These are phyloP conservation scores for Lachnellula hyalina DNA, from an alignment of 2,329 filamentous ascomycete species.

Conservation along the genomic window DNA sequence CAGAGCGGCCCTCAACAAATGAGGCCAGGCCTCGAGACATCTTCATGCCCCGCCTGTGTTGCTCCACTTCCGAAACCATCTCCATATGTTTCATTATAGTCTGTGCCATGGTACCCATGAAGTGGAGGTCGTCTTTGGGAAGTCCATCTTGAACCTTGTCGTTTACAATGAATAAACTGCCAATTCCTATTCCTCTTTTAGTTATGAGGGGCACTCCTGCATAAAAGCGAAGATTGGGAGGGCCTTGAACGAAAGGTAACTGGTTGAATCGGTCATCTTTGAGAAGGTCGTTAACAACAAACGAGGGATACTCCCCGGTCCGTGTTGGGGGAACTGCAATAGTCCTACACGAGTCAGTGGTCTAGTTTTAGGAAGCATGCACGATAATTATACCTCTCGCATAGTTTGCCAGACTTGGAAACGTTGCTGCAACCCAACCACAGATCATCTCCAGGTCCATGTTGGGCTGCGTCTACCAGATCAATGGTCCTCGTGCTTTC, in stretches of 20 bases:
- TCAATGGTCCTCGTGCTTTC: conserved; percentile 45
- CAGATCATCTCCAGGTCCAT: conserved; percentile 28
- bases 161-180: conserved; percentile 56
- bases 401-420: conserved; percentile 28
- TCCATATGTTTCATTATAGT: conserved; percentile 59
- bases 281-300: conserved; percentile 28
- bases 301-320: conserved; percentile 24
- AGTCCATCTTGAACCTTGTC: conserved; percentile 48
- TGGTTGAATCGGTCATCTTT: conserved; percentile 28
- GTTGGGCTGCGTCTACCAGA: conserved; percentile 22
- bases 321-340: conserved; percentile 21
- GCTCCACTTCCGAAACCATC: conserved; percentile 48
- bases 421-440: conserved; percentile 31
- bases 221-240: conserved; percentile 28
- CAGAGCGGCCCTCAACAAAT: conserved; percentile 44
- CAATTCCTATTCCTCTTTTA: conserved; percentile 41
- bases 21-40: conserved; percentile 50
- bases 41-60: conserved; percentile 48
- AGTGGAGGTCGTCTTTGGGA: conserved; percentile 42
- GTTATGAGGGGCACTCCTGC: conserved; percentile 32
- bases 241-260: conserved; percentile 25
- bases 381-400: conserved; percentile 24
- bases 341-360: conserved; percentile 22
- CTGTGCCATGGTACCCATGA: conserved; percentile 51
- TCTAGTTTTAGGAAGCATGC: not conserved